These are phyloP conservation scores for Polytolypa hystricis DNA, from an alignment of 2,329 filamentous ascomycete genomes.

Conservation along the genomic window DNA sequence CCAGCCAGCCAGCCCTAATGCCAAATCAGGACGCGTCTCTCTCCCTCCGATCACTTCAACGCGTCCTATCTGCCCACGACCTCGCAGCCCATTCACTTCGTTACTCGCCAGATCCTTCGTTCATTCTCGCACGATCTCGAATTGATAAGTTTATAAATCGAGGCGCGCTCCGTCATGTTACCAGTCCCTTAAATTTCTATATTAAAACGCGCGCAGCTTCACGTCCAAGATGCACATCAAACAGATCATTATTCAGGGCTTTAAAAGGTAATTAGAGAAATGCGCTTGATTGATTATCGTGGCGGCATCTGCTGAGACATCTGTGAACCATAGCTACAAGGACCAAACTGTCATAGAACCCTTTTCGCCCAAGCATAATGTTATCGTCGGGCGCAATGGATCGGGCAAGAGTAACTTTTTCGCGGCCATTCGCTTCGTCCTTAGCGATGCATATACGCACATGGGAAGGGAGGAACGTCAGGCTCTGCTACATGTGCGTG, in stretches of 20 bases:
- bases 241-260: slow-evolving; percentile 99
- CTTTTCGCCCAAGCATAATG: slow-evolving; percentile 94
- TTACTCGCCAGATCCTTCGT: neutral
- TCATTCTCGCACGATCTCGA: slow-evolving; percentile 1
- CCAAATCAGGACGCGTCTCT: slow-evolving; percentile 11
- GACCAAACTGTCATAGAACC: slow-evolving; percentile 98
- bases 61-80: neutral
- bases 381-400: slow-evolving; percentile 97
- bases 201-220: neutral
- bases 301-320: slow-evolving; percentile 12
- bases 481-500: slow-evolving; percentile 67
- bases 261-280: slow-evolving; percentile 70
- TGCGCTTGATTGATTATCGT: neutral
- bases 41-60: slow-evolving; percentile 3
- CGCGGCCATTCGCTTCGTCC: slow-evolving; percentile 93
- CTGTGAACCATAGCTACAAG: slow-evolving; percentile 66
- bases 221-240: slow-evolving; percentile 90
- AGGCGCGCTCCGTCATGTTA: neutral
- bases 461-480: slow-evolving; percentile 94
- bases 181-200: neutral
- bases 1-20: slow-evolving; percentile 9
- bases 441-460: slow-evolving; percentile 94
- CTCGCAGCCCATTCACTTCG: neutral
- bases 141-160: neutral
- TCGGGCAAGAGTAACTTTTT: slow-evolving; percentile 99